Conservation (phyloP, 2,329 filamentous ascomycete species). For the Geosmithia flava region DNA sequence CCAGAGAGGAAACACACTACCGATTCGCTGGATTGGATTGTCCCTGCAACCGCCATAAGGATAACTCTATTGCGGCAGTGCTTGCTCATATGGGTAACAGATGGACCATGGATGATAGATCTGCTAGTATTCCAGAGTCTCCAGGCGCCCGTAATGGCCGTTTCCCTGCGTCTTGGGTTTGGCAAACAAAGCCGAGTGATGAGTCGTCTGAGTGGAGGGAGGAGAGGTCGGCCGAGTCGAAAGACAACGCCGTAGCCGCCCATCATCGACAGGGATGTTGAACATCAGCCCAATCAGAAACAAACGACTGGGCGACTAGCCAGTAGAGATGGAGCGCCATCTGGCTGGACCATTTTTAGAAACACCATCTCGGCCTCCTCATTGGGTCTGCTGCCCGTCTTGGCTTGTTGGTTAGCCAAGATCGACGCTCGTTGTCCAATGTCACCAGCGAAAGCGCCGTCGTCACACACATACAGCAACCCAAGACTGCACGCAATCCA, state of each 20-base stretch:
- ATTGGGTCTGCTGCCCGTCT: slow-evolving; percentile 16
- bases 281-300: slow-evolving; percentile 10
- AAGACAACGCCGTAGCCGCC: background rate
- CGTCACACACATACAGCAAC: background rate
- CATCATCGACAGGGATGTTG: background rate
- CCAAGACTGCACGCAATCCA: too few relatives aligned
- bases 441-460: background rate
- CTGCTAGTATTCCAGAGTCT: background rate
- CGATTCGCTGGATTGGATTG: background rate
- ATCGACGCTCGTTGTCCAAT: background rate
- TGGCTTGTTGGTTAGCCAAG: background rate
- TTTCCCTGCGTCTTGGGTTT: background rate
- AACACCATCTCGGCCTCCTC: slow-evolving; percentile 6
- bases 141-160: background rate
- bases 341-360: slow-evolving; percentile 21
- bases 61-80: background rate
- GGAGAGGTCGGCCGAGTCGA: background rate
- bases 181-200: background rate
- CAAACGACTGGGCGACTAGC: background rate
- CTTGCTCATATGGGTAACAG: background rate
- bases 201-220: background rate
- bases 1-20: background rate
- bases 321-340: background rate
- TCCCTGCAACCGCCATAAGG: background rate
- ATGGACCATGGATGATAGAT: background rate